Conservation (phyloP, 2,329 filamentous ascomycete genomes). For the Aspergillus amoenus region DNA sequence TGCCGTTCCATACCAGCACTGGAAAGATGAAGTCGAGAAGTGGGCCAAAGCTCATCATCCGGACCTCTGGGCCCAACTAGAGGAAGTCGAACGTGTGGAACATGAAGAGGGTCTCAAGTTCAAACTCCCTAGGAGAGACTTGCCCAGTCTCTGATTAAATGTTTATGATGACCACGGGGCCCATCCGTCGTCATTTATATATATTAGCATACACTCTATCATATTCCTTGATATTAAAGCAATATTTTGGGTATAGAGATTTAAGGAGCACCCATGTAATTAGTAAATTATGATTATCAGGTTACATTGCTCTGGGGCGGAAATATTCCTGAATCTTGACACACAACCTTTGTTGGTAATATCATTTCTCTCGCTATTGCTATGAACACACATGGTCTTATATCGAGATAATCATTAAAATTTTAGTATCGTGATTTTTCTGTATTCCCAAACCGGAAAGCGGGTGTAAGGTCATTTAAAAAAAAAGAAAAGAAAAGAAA, state of each 20-base stretch:
- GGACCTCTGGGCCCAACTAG: constrained; percentile 66
- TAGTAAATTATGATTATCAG: no score
- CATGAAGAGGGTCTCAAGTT: constrained; percentile 35
- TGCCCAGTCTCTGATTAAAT: neutral
- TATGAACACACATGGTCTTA: neutral
- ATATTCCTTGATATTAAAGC: neutral
- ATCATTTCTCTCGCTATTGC: neutral
- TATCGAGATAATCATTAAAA: constrained; percentile 9
- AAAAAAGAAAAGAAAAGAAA: neutral
- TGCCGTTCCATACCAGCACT: constrained; percentile 62
- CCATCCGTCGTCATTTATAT: neutral
- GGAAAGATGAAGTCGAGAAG: constrained; percentile 68
- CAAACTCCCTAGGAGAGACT: constrained; percentile 18
- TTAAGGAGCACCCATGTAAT: no score
- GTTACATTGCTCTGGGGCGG: no score
- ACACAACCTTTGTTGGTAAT: no score
- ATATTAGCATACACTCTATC: neutral
- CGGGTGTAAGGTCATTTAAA: constrained; percentile 2
- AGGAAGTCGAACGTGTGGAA: constrained; percentile 40
- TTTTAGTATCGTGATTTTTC: constrained; percentile 14
- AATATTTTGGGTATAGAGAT: neutral
- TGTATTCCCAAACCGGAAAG: constrained; percentile 11
- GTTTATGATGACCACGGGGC: neutral
- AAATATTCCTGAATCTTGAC: no score
- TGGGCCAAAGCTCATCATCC: constrained; percentile 73